Evolutionary conservation across 371 early-diverging fungal species (phyloP).

Genomic region (Haplosporangium sp.): DNA sequence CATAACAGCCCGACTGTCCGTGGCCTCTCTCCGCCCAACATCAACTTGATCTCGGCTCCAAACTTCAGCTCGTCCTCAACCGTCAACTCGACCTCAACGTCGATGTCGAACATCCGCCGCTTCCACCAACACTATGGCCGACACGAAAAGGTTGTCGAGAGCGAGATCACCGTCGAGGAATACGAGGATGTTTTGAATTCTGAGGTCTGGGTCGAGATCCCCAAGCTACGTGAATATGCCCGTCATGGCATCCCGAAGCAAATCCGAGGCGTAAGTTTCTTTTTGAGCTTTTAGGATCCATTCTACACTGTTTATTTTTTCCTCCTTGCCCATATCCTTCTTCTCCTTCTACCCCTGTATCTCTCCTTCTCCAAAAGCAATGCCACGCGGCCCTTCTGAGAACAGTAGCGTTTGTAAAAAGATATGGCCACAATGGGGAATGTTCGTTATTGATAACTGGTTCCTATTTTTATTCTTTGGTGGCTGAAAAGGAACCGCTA

Average conservation of each 20-base stretch:
- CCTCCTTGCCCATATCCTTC: background rate
- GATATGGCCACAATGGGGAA: too few species aligned
- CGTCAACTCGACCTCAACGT: background rate
- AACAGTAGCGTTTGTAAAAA: too few species aligned
- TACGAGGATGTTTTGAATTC: slow-evolving; percentile 83
- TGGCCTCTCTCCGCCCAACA: slow-evolving; percentile 8
- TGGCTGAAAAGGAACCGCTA: too few species aligned
- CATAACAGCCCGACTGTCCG: background rate
- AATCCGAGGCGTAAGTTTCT: slow-evolving; percentile 77
- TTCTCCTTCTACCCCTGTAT: background rate
- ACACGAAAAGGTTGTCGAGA: slow-evolving; percentile 16
- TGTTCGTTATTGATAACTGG: too few species aligned
- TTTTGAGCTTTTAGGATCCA: background rate
- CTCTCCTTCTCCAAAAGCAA: too few species aligned
- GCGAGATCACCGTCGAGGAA: slow-evolving; percentile 63
- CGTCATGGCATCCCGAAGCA: slow-evolving; percentile 87
- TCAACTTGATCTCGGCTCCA: too few species aligned
- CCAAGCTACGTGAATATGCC: slow-evolving; percentile 79
- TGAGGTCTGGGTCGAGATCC: slow-evolving; percentile 88
- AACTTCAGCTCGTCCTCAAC: slow-evolving; percentile 5
- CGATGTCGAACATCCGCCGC: background rate
- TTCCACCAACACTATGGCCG: slow-evolving; percentile 1
- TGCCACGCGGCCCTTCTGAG: too few species aligned
- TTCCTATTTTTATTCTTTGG: too few species aligned
- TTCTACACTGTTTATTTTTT: background rate